A percentile compares a stretch with the other conserved stretches of the same genome.
Evolutionary conservation across 1,284 basidiomycete species (phyloP).

Genomic region (Pisolithus thermaeus): DNA sequence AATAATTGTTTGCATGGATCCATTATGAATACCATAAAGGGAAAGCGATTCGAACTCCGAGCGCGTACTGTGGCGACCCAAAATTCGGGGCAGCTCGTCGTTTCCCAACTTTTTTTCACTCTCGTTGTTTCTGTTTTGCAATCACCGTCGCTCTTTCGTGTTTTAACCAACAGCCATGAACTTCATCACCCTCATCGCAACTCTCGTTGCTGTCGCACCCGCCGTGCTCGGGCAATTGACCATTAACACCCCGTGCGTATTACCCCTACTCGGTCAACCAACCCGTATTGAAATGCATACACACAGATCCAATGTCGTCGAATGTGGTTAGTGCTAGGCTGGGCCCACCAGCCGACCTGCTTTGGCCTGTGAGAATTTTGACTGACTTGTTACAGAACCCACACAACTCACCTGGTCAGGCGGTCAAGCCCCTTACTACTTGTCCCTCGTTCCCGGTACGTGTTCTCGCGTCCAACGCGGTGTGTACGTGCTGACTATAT

Average conservation of each 20-base stretch:
- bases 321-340: constrained; percentile 44
- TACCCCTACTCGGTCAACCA: constrained; percentile 10
- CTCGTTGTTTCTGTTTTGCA: constrained; percentile 1
- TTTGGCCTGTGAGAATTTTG: neutral
- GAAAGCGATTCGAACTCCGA: constrained; percentile 26
- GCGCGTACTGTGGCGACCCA: neutral
- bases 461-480: neutral
- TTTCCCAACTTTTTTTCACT: neutral
- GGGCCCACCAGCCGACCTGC: too few relatives aligned
- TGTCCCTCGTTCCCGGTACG: constrained; percentile 62
- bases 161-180: constrained; percentile 39
- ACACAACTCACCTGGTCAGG: constrained; percentile 50
- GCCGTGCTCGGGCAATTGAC: constrained; percentile 41
- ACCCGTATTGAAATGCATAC: neutral
- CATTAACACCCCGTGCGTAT: constrained; percentile 66
- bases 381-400: constrained; percentile 41
- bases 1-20: too few relatives aligned
- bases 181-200: constrained; percentile 37
- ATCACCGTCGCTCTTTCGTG: constrained; percentile 1
- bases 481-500: neutral
- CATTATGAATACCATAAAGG: neutral
- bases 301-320: constrained; percentile 35
- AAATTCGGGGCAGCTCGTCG: too few relatives aligned
- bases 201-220: constrained; percentile 42
- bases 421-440: constrained; percentile 57